Evolutionary conservation across 306 rosid species (phyloP), one percentile per base, ranked within the genome.

Genomic region (Malus orientalis): DNA sequence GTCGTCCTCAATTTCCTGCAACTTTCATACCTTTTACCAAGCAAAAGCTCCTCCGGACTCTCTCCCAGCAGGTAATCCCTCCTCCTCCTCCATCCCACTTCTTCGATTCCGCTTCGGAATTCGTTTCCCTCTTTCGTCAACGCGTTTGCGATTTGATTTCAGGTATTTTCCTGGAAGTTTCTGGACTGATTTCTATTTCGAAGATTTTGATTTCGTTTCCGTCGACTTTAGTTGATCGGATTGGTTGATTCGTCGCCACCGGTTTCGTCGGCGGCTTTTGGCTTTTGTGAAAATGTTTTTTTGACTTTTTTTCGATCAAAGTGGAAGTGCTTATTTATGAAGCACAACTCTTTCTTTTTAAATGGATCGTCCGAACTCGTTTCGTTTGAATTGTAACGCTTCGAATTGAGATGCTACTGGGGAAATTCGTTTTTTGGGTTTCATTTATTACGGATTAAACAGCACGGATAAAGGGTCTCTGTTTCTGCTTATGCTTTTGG

Each of bases 171-270:
- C 13, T 42, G 45, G 69, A 81, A 75, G 8, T 4, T 57, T 58
- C 33, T 42, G 66, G 71, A 49, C 16, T 47, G 23, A 4, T 73
- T 14, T 72, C 12, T 4, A 36, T 45, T 58, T 75, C 20, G 0
- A 11, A 0, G 38, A 25, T 74, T 32, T 33, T 59, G 32, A 15
- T 15, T 30, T 69, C 69, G 9, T 77, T 55, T 29, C 8, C 36
- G 32, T 60, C 55, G 11, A 45, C 4, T 18, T 19, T 4, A 51
- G 36, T 71, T 55, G 82, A 79, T 79, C 82, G 27, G 82, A 53
- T 22, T 19, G 8, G 13, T 54, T 73, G 29, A 58, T 58, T 58
- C 15, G 15, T 10, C 63, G 29, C 18, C 53, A 47, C 73, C 51
- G 57, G 62, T 13, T 51, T 29, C 38, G 30, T 53, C 5, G 66